Base-by-base conservation (phyloP, 345 rosid species). In the Eucalyptus tenuipes region DNA sequence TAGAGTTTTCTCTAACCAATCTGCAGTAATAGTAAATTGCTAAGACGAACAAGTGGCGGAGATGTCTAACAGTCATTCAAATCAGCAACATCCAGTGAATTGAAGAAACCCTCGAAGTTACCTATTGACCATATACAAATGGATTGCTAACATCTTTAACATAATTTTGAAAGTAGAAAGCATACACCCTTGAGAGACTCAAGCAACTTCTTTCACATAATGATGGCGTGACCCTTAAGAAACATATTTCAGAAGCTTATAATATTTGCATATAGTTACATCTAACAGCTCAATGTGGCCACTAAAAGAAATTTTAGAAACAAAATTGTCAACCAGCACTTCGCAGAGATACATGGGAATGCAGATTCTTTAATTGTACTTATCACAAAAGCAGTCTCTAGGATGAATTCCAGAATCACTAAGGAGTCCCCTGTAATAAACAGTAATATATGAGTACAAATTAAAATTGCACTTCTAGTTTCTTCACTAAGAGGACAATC, bases 1-100 rank as follows among this genome's bases (percentile, higher is more conserved):
- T 88, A 98, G 88, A 75, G 91, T 96, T 91, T 37, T 96, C 92
- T 95, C 95, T 89, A 98, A 91, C 99, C 99, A 98, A 90, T 95
- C 99, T 98, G 95, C 90, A 88, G 86, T 85, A 68, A 33, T 87
- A 88, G 91, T 85, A 90, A 89, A 87, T 14, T 86, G 49, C 52
- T 50, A 6, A 48, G 81, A 52, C 57, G 7, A 75, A 75, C 47
- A 40, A 44, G 13, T 37, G 47, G 81, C 3, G 1, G 13, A 71
- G 40, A 49, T 29, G 55, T 49, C 12, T 15, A 85, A 49, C 55
- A 48, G 49, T 85, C 22, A 85, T 44, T 85, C n/a, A 85, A 85
- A n/a, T 29, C 55, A 15, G 55, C 57, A 49, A 14, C 55, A 47
- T 85, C 31, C 55, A 47, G 55, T 33, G 40, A 85, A 49, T 45